These are phyloP conservation scores for Termitomyces sp. DNA, from an alignment of 768 basidiomycete species.

Conservation along the genomic window DNA sequence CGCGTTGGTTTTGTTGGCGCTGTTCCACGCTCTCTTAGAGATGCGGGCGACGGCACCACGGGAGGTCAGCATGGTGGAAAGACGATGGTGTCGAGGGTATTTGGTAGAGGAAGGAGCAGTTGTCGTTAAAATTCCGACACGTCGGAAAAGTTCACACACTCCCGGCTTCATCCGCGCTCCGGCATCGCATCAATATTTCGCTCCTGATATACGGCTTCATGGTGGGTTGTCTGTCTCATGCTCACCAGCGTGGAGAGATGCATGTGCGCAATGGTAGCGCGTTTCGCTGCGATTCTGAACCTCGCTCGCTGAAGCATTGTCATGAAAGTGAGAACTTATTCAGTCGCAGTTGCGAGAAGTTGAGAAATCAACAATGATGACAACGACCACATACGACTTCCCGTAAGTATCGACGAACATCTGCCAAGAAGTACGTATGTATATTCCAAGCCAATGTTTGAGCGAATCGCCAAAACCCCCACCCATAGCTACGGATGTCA, in stretches of 20 bases:
- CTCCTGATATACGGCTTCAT: too few relatives aligned
- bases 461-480: not conserved
- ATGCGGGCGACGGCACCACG: slow-evolving; percentile 84
- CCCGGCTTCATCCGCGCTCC: slow-evolving; percentile 38
- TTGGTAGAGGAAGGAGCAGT: slow-evolving; percentile 19
- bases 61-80: slow-evolving; percentile 71
- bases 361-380: not conserved
- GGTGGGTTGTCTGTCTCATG: not conserved
- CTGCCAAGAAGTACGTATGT: not conserved
- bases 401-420: not conserved
- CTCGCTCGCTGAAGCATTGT: not conserved
- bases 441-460: not conserved
- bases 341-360: not conserved
- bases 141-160: slow-evolving; percentile 43
- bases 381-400: not conserved
- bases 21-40: slow-evolving; percentile 77
- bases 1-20: slow-evolving; percentile 68
- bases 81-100: slow-evolving; percentile 23
- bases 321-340: not conserved
- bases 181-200: not conserved
- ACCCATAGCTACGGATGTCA: not conserved
- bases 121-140: slow-evolving; percentile 32
- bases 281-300: not conserved
- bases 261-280: not conserved
- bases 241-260: not conserved